Base-by-base conservation (phyloP, 1,139 yeast species). In the Debaryomyces psychrophilus region DNA sequence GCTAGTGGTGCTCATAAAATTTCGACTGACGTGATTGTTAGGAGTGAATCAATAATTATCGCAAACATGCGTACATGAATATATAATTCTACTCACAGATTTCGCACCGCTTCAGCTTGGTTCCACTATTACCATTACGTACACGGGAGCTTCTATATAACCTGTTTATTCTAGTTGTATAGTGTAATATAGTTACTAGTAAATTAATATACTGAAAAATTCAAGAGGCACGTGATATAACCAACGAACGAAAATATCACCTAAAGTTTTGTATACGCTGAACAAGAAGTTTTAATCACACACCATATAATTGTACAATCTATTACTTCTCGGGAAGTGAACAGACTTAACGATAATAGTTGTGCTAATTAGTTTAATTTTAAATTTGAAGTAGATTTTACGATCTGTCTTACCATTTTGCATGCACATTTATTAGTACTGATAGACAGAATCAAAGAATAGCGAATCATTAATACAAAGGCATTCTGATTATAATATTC, bases 171-270 rank as follows among this genome's bases (percentile, higher is more conserved):
- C 36, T 33, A 17, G 25, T 33, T 33, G 9, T 18, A 33, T 33
- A 33, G 11, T 18, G 36, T 33, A 33, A 33, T 31, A 31, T 31
- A 31, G 31, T 17, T 31, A 15, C 36, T 18, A 33, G n/a, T 18
- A 33, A 33, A 33, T 20, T 33, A 18, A n/a, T 33, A 4, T 33
- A 33, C 36, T 33, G 26, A 33, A 33, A 31, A 33, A 33, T 18
- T 8, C 14, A 25, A 4, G 4, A 7, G 5, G 14, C 41, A 38
- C 41, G 41, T 38, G 41, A 38, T 15, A 5, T 14, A n/a, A 18
- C 17, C 9, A 11, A 26, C 12, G 41, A 38, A 38, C 34, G 31
- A 38, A 38, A 26, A 15, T 38, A 38, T 28, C 41, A 38, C 18
- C 38, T 18, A 33, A 37, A 23, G 39, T 37, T 23, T 25, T 37